Evolutionary conservation across 192 early-diverging fungal species (phyloP), one percentile per base, ranked within the genome.

Genomic region (Entophlyctis helioformis): DNA sequence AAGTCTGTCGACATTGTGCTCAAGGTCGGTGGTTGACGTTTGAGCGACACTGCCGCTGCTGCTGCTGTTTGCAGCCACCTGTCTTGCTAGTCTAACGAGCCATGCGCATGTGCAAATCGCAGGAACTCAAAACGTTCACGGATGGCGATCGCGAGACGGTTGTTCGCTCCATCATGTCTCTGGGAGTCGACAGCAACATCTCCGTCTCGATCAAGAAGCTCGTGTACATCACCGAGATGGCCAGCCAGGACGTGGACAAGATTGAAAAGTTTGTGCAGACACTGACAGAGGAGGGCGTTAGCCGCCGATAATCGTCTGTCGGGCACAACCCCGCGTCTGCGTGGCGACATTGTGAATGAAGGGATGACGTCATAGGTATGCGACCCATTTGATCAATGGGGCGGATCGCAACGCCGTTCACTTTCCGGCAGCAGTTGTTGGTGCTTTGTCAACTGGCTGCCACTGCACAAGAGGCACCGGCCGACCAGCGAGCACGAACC

Each of bases 141-240:
- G 74, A 78, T 34, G 44, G 69, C 12, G 90, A 92, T n/a, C 64
- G 72, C 18, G 46, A 53, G 24, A 43, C 48, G 6, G 72, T 80
- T 11, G 58, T 87, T 20, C 48, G 59, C 1, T 62, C 51, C 24
- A 62, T 96, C 29, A 47, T 51, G 24, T 56, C 62, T 34, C 60
- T 63, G 12, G 69, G 74, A 7, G 57, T 79, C 16, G 72, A 78
- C 34, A 53, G 64, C 18, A 58, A 71, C 19, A 59, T 96, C 23
- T 68, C 77, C 22, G 78, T 96, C 33, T 84, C 86, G 4, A 74
- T 98, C 59, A 98, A 98, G 69, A 91, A 85, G 51, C 61, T 98
- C 37, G 58, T 98, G 44, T 81, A 89, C 76, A 74, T 87, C 15
- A 70, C 83, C 24, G 95, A 96, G 53, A 94, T 89, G 74, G 87